phyloP scores from a whole-genome alignment of 139 green algal species.

The Trebouxia sp. region DNA sequence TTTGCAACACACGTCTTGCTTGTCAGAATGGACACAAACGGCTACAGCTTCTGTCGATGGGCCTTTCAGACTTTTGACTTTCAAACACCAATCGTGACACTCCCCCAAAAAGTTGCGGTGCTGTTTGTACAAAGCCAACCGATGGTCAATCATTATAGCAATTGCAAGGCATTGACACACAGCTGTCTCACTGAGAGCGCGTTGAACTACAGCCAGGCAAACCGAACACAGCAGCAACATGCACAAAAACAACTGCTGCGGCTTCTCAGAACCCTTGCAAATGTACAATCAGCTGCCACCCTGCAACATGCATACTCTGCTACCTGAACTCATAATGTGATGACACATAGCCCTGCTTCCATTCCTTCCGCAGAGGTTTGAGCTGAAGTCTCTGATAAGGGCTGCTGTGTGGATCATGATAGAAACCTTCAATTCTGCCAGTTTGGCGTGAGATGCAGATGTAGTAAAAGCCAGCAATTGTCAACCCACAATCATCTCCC shows the following conservation, averaged over 20 bases:
- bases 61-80: neutral
- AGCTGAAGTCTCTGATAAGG: slow-evolving; percentile 73
- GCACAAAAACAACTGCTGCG: too few relatives aligned
- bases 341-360: neutral
- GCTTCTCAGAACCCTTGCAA: too few relatives aligned
- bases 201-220: too few relatives aligned
- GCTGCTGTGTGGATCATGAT: slow-evolving; percentile 68
- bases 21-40: neutral
- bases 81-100: too few relatives aligned
- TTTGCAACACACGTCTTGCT: neutral
- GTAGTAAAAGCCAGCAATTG: slow-evolving; percentile 84
- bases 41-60: neutral
- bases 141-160: too few relatives aligned
- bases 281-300: too few relatives aligned
- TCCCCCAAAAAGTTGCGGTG: too few relatives aligned
- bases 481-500: slow-evolving; percentile 58
- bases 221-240: too few relatives aligned
- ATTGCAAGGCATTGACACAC: too few relatives aligned
- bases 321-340: neutral
- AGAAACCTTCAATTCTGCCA: slow-evolving; percentile 66
- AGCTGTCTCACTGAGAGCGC: too few relatives aligned
- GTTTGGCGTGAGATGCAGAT: slow-evolving; percentile 51
- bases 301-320: too few relatives aligned
- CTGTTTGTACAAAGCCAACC: too few relatives aligned
- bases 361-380: neutral